Evolutionary conservation across 148 eudicot species (phyloP).

Genomic region (Vaccinium darrowii): DNA sequence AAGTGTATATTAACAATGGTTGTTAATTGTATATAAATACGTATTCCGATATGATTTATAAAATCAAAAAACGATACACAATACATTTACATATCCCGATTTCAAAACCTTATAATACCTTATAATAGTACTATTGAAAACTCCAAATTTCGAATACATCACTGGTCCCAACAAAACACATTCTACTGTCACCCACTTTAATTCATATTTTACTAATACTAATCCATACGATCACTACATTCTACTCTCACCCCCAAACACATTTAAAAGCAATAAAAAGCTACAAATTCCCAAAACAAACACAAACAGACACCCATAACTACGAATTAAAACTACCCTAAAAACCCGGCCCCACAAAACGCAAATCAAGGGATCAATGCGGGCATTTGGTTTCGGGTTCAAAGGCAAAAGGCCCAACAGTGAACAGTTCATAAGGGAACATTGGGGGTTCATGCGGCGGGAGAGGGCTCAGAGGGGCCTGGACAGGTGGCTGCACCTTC

Average conservation of each 20-base stretch:
- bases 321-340: too few relatives aligned
- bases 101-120: too few relatives aligned
- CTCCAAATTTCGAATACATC: too few relatives aligned
- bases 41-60: too few relatives aligned
- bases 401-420: conserved; percentile 47
- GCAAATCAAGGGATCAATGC: background rate
- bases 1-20: too few relatives aligned
- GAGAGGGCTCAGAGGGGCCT: conserved; percentile 4
- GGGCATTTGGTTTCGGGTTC: conserved; percentile 29
- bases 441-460: conserved; percentile 5
- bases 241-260: background rate
- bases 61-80: too few relatives aligned
- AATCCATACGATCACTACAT: background rate
- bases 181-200: background rate
- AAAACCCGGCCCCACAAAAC: background rate
- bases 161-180: too few relatives aligned
- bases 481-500: background rate
- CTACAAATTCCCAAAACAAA: too few relatives aligned
- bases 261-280: background rate
- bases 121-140: too few relatives aligned
- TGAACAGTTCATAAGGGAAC: conserved; percentile 14
- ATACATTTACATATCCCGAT: too few relatives aligned
- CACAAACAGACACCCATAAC: too few relatives aligned
- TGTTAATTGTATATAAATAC: too few relatives aligned
- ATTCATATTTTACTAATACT: background rate